A percentile compares a stretch with the other conserved stretches of the same genome.
Evolutionary conservation across 768 basidiomycete species (phyloP).

Genomic region (Pluteus cervinus): DNA sequence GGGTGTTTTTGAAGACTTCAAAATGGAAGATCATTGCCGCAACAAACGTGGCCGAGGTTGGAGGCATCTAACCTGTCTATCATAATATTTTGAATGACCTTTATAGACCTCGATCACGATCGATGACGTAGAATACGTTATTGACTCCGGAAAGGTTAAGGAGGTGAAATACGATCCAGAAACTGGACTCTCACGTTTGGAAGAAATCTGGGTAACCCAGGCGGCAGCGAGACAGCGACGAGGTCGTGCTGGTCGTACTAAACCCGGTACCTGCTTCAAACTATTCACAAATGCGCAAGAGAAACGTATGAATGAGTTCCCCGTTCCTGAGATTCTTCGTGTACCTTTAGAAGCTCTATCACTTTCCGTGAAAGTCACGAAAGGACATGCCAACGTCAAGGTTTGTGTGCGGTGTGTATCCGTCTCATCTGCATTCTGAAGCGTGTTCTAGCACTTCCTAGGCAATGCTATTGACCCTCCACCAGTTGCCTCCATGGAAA

Average conservation of each 20-base stretch:
- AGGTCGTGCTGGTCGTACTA: slow-evolving; percentile 87
- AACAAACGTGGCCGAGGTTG: slow-evolving; percentile 88
- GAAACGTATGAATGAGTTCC: slow-evolving; percentile 60
- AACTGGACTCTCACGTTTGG: slow-evolving; percentile 66
- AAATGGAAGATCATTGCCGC: slow-evolving; percentile 83
- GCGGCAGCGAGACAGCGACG: slow-evolving; percentile 81
- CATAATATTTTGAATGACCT: slow-evolving; percentile 2
- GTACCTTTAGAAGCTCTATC: slow-evolving; percentile 81
- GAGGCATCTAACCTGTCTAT: slow-evolving; percentile 9
- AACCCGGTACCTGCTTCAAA: slow-evolving; percentile 81
- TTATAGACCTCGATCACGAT: slow-evolving; percentile 83
- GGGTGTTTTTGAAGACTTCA: slow-evolving; percentile 59
- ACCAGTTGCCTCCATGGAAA: slow-evolving; percentile 63
- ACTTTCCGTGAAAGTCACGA: slow-evolving; percentile 75
- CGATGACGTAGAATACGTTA: slow-evolving; percentile 80
- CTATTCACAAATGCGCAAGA: slow-evolving; percentile 76
- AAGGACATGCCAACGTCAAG: slow-evolving; percentile 74
- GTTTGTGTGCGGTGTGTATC: no score
- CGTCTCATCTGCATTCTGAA: slow-evolving; percentile 9
- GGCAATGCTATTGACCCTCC: slow-evolving; percentile 82
- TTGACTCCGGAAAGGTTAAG: slow-evolving; percentile 83
- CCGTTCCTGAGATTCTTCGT: slow-evolving; percentile 83
- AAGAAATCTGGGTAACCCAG: slow-evolving; percentile 71
- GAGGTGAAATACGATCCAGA: slow-evolving; percentile 72
- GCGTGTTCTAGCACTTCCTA: slow-evolving; percentile 47